Evolutionary conservation across 2,329 filamentous ascomycete genomes (phyloP), one percentile per base, ranked within the genome.

Genomic region (Clonostachys solani): DNA sequence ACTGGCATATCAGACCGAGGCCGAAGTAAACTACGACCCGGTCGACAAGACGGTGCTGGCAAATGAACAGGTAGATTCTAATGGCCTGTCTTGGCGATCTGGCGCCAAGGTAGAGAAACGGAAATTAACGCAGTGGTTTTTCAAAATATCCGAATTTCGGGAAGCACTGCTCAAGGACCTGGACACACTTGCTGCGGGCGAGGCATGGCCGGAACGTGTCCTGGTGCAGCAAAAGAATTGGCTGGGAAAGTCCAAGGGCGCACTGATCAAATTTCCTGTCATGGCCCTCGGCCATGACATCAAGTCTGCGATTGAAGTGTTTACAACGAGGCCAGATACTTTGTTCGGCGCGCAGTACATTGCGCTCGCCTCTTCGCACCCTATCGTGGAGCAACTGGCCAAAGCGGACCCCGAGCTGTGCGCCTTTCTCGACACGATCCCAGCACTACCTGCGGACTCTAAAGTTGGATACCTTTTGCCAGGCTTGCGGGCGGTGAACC

Each of bases 11-110:
- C 90, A 91, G 61, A 83, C 83, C 34, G 85, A 94, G 56, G 88
- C 89, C 17, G 69, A 91, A 52, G 91, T 95, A 56, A 96, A 96
- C 66, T 96, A 89, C 69, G 91, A 95, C 55, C 91, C 91, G 2
- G 78, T 95, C 29, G 91, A 96, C 62, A 85, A 87, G 62, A 96
- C 91, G 0, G 91, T 96, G 15, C 73, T 96, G 49, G 91, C 91
- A 12, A 96, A 96, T 62, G 91, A 96, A 66, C 91, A 96, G 67
- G 89, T 95, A n/a, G 89, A 95, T 61, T 78, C 86, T 44, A 86
- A 89, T 59, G 91, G 91, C 33, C 81, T 75, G 56, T 95, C 90
- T 3, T 96, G 91, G 91, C 81, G 90, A 48, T 94, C 89, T 2
- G 90, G 90, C 10, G 90, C 88, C 44, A 84, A 87, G 61, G 89